Evolutionary conservation across 2,329 filamentous ascomycete genomes (phyloP).

Genomic region (Parafenestella ontariensis): DNA sequence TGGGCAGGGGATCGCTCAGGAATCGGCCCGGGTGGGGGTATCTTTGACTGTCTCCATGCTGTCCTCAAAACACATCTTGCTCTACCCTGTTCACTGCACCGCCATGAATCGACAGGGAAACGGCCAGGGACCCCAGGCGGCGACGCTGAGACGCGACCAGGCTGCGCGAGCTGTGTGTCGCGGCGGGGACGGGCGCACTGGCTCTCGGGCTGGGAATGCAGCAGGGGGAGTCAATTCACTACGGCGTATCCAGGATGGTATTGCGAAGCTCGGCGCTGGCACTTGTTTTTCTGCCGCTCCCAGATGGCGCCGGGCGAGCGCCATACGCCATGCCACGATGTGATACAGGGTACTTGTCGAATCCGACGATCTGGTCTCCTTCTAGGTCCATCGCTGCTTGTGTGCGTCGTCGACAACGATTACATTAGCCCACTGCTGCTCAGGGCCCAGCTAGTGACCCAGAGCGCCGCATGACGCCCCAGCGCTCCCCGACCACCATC

Average conservation of each 20-base stretch:
- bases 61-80: conserved; percentile 32
- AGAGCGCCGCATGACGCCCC: conserved; percentile 46
- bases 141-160: conserved; percentile 29
- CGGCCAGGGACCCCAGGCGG: conserved; percentile 36
- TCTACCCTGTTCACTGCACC: conserved; percentile 29
- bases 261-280: conserved; percentile 30
- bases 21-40: conserved; percentile 33
- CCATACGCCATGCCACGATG: conserved; percentile 49
- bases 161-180: conserved; percentile 23
- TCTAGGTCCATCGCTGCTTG: conserved; percentile 38
- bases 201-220: conserved; percentile 17
- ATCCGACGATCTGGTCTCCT: conserved; percentile 51
- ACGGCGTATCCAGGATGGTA: conserved; percentile 29
- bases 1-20: conserved; percentile 21
- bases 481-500: conserved; percentile 39
- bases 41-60: conserved; percentile 33
- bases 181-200: conserved; percentile 25
- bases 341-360: conserved; percentile 48
- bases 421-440: conserved; percentile 45
- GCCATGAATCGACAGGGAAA: conserved; percentile 38
- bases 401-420: conserved; percentile 35
- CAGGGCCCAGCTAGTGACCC: conserved; percentile 40
- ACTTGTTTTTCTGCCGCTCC: conserved; percentile 40
- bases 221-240: conserved; percentile 30
- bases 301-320: conserved; percentile 34